Percentiles rank a stretch among this genome's conserved stretches.
phyloP scores from a whole-genome alignment of 129 eudicot genomes.

The Saussurea involucrata region DNA sequence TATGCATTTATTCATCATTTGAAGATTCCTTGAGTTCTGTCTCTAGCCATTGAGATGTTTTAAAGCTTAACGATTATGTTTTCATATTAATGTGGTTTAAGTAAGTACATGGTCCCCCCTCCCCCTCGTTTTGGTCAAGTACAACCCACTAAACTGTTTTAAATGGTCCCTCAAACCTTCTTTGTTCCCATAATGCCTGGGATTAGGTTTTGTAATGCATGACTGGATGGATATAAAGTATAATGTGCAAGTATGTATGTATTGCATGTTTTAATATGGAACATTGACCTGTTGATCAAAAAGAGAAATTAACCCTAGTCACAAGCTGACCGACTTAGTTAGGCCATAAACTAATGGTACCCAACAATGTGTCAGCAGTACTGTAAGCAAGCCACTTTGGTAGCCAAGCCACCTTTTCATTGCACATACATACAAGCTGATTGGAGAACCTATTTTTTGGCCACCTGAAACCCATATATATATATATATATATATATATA shows the following conservation, averaged over 20 bases:
- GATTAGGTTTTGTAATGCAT: constrained; percentile 14
- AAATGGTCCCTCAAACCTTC: neutral
- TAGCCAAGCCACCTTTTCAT: constrained; percentile 1
- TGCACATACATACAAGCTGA: constrained; percentile 14
- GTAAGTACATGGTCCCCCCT: constrained; percentile 12
- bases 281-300: neutral
- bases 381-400: constrained; percentile 21
- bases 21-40: neutral
- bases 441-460: constrained; percentile 7
- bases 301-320: neutral
- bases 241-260: neutral
- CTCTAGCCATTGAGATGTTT: neutral
- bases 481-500: too few relatives aligned
- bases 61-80: neutral
- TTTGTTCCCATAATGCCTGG: constrained; percentile 29
- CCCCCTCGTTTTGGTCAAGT: neutral
- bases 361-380: constrained; percentile 9
- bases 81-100: neutral
- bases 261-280: constrained; percentile 1
- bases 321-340: constrained; percentile 8
- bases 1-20: neutral
- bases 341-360: constrained; percentile 8
- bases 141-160: constrained; percentile 19
- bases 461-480: neutral
- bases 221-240: neutral